Conservation (phyloP, 2,329 filamentous ascomycete species). For the Lasiodiplodia sp. region DNA sequence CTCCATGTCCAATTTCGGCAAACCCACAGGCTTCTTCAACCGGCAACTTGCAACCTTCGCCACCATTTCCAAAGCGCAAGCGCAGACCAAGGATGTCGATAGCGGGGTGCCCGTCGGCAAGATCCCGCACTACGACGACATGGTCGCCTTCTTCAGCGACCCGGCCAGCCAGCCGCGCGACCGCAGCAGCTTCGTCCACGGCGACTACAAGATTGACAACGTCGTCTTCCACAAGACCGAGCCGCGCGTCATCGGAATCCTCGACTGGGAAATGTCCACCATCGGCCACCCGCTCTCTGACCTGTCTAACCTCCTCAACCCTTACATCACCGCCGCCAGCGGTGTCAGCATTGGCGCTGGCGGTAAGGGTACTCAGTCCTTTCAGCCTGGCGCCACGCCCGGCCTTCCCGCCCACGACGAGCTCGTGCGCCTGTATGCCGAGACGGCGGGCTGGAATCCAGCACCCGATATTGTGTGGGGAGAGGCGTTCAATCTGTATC, state of each 20-base stretch:
- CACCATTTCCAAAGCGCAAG: slow-evolving; percentile 80
- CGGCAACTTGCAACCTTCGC: slow-evolving; percentile 86
- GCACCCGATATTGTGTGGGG: slow-evolving; percentile 67
- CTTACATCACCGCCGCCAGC: slow-evolving; percentile 52
- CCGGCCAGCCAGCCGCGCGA: slow-evolving; percentile 75
- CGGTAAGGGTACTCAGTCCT: slow-evolving; percentile 51
- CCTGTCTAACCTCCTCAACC: slow-evolving; percentile 75
- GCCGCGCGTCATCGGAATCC: slow-evolving; percentile 85
- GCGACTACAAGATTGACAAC: slow-evolving; percentile 86
- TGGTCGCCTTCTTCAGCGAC: slow-evolving; percentile 79
- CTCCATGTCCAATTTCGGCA: slow-evolving; percentile 77
- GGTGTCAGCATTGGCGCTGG: slow-evolving; percentile 48
- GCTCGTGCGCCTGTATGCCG: slow-evolving; percentile 70
- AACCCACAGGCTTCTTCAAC: slow-evolving; percentile 77
- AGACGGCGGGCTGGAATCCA: slow-evolving; percentile 75
- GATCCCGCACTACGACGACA: slow-evolving; percentile 82
- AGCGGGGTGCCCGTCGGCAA: slow-evolving; percentile 78
- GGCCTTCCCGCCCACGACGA: slow-evolving; percentile 70
- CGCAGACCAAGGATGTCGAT: slow-evolving; percentile 76
- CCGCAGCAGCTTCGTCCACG: slow-evolving; percentile 81
- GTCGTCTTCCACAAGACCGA: slow-evolving; percentile 83
- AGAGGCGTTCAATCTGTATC: slow-evolving; percentile 67
- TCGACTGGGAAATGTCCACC: slow-evolving; percentile 99
- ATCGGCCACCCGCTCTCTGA: slow-evolving; percentile 96
- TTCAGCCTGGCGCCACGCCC: slow-evolving; percentile 68